A percentile compares a stretch with the other conserved stretches of the same genome.
Conservation (phyloP, 129 eudicot genomes). For the Artemisia annua region DNA sequence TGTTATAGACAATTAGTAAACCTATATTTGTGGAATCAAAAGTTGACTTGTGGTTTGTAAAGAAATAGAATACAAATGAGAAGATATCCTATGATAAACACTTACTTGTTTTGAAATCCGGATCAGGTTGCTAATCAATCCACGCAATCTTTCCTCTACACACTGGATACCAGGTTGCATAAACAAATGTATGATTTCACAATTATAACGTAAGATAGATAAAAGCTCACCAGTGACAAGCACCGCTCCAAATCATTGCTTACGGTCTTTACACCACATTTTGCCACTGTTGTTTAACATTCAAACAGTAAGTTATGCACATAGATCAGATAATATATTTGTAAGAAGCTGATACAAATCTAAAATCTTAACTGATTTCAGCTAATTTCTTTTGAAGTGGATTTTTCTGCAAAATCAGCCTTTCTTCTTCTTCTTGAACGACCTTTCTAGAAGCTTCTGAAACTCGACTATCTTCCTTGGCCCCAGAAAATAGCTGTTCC, state of each 20-base stretch:
- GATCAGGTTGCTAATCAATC: slow-evolving; percentile 62
- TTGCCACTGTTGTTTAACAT: slow-evolving; percentile 46
- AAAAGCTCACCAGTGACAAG: slow-evolving; percentile 70
- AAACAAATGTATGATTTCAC: slow-evolving; percentile 19
- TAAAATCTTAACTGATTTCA: slow-evolving; percentile 62
- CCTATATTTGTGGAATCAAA: too few species aligned
- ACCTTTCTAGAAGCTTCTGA: slow-evolving; percentile 82
- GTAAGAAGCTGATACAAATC: neutral
- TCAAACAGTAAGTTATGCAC: neutral
- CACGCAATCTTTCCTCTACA: slow-evolving; percentile 90
- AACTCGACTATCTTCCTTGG: slow-evolving; percentile 77
- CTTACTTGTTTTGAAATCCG: slow-evolving; percentile 80
- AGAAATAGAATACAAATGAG: too few species aligned
- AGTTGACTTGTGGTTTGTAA: too few species aligned
- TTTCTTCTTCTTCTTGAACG: slow-evolving; percentile 95
- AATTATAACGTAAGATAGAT: neutral
- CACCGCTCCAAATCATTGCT: slow-evolving; percentile 77
- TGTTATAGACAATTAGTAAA: too few species aligned
- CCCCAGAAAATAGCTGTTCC: slow-evolving; percentile 75
- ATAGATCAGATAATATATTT: slow-evolving; percentile 8
- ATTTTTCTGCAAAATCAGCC: slow-evolving; percentile 62
- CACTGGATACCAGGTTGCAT: slow-evolving; percentile 51
- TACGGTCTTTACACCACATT: slow-evolving; percentile 57
- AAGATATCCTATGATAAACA: too few species aligned
- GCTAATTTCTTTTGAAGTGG: slow-evolving; percentile 79